Base-by-base conservation (phyloP, 2,329 filamentous ascomycete genomes). In the Chaetomiaceae sp. region DNA sequence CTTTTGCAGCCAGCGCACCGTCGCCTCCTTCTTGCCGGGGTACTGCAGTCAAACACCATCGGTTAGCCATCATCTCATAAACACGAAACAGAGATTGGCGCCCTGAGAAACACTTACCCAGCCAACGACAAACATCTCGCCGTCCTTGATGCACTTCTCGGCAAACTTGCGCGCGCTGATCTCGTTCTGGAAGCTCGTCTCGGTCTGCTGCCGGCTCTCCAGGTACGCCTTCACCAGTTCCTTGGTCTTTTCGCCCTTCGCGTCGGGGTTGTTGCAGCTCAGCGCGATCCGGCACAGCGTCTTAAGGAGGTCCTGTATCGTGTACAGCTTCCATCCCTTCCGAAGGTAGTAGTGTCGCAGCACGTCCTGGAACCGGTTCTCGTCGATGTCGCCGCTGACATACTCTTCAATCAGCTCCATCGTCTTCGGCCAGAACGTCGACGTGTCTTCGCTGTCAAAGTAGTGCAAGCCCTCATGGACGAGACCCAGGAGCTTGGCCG, bases 241-340 rank as follows among this genome's bases (percentile, higher is more conserved):
- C 5, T 87, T 83, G 33, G 89, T 96, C 77, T 93, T 95, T 66
- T 99, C 93, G 44, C 61, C 61, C 71, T 96, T 96, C 41, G 82
- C 78, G 61, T 99, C 93, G 3, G 82, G 82, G 62, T 84, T 90
- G 63, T 91, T 87, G 66, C 95, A 90, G n/a, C 81, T 81, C 16
- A 90, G 77, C 20, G 87, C 89, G 52, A 91, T 85, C 51, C 90
- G 86, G 52, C 86, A 86, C 34, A 96, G 80, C 1, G 86, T 86
- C 64, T 83, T 84, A 47, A 97, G 80, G 25, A 96, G 82, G 65
- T 95, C 91, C 64, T 95, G 89, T 57, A 97, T 84, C 4, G 89
- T 91, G 72, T 97, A 99, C 34, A 97, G 72, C 62, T 90, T 89
- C 86, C 92, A 99, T 6, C 93, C 93, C 58, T 83, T 87, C 64